Percentiles rank a stretch among this genome's conserved stretches.
Conservation (phyloP, 2,329 filamentous ascomycete genomes). For the Ceratocystis eucalypticola region DNA sequence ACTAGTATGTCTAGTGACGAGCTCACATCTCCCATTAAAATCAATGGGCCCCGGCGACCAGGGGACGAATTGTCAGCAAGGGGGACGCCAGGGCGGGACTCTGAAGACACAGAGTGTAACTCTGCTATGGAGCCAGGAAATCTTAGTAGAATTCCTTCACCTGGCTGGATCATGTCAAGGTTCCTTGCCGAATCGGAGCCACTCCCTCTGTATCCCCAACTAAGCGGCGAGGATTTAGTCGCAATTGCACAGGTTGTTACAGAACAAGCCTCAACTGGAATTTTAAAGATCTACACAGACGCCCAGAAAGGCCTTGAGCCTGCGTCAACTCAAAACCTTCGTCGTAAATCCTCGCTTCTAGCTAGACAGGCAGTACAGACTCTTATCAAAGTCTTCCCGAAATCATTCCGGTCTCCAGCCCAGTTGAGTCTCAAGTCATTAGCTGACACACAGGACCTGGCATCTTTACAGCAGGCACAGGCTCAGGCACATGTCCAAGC, state of each 20-base stretch:
- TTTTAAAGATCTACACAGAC: constrained; percentile 27
- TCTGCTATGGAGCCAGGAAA: constrained; percentile 37
- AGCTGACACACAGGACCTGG: constrained; percentile 43
- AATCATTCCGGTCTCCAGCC: constrained; percentile 30
- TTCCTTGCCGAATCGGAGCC: constrained; percentile 50
- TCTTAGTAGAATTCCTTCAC: constrained; percentile 34
- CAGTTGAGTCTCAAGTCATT: constrained; percentile 34
- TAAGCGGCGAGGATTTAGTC: constrained; percentile 47
- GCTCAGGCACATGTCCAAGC: constrained; percentile 31
- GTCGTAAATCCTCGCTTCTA: constrained; percentile 29
- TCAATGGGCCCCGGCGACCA: constrained; percentile 25
- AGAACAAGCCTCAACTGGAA: constrained; percentile 50
- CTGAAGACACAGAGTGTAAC: constrained; percentile 35
- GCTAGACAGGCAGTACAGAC: constrained; percentile 37
- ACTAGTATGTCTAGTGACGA: constrained; percentile 38
- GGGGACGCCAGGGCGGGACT: constrained; percentile 38
- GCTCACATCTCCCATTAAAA: constrained; percentile 37
- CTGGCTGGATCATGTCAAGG: constrained; percentile 38
- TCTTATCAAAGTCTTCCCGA: constrained; percentile 34
- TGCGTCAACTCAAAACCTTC: neutral
- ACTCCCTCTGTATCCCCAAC: constrained; percentile 31
- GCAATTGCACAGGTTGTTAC: constrained; percentile 58
- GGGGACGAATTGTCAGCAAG: constrained; percentile 44
- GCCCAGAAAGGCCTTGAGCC: constrained; percentile 9
- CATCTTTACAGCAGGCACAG: constrained; percentile 34